Evolutionary conservation across 495 filamentous ascomycete species (phyloP).

Genomic region (Penicillium dipodomyicola): DNA sequence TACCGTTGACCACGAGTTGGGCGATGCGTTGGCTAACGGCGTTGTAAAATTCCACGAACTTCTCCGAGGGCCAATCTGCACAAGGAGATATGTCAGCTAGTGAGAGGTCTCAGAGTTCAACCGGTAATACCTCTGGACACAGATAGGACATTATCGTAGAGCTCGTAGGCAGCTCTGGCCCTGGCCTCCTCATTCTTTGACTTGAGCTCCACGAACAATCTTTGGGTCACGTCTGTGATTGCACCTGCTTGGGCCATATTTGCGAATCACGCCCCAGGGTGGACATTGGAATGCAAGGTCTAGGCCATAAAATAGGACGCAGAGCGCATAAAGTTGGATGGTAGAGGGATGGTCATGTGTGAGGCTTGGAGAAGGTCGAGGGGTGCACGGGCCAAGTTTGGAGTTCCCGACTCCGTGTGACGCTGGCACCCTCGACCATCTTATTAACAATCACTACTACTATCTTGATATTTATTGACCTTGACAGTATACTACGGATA

Average conservation of each 20-base stretch:
- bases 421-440: background rate
- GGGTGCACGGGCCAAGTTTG: conserved; percentile 26
- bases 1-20: conserved; percentile 69
- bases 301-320: conserved; percentile 32
- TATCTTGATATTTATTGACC: background rate
- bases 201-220: conserved; percentile 51
- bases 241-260: conserved; percentile 52
- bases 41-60: conserved; percentile 77
- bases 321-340: conserved; percentile 28
- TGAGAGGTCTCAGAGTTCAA: background rate
- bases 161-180: conserved; percentile 51
- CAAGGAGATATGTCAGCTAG: conserved; percentile 9
- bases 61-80: conserved; percentile 71
- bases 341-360: conserved; percentile 23
- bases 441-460: background rate
- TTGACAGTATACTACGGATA: background rate
- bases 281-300: conserved; percentile 48
- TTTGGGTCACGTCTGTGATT: conserved; percentile 46
- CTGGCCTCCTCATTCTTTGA: conserved; percentile 54
- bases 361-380: conserved; percentile 26
- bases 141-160: conserved; percentile 49
- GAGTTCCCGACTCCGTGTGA: conserved; percentile 7
- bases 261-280: conserved; percentile 41
- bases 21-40: conserved; percentile 73
- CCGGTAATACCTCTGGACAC: conserved; percentile 46